phyloP scores from a whole-genome alignment of 1,284 basidiomycete species.

The Caloboletus inedulis region DNA sequence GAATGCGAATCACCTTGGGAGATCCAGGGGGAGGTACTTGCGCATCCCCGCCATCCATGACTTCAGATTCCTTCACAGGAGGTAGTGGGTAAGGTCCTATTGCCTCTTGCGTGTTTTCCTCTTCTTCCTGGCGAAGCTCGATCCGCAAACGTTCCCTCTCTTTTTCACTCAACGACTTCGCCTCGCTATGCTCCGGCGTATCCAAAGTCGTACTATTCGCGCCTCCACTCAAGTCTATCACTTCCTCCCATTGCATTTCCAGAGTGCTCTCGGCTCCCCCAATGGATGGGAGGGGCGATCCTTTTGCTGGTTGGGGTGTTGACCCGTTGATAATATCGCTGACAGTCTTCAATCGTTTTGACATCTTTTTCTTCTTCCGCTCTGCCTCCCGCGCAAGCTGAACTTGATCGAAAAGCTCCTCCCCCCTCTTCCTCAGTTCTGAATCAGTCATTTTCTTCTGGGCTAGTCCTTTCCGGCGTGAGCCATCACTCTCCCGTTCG shows the following conservation, averaged over 20 bases:
- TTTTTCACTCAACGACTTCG: constrained; percentile 6
- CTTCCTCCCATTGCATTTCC: constrained; percentile 11
- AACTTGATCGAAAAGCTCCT: constrained; percentile 21
- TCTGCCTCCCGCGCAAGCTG: constrained; percentile 13
- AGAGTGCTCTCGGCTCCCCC: background rate
- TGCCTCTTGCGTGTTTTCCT: constrained; percentile 32
- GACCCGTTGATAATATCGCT: constrained; percentile 17
- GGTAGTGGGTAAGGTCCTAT: constrained; percentile 5
- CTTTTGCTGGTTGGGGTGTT: background rate
- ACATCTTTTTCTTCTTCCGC: constrained; percentile 8
- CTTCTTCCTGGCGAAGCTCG: constrained; percentile 32
- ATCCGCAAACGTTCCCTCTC: constrained; percentile 18
- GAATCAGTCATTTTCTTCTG: constrained; percentile 21
- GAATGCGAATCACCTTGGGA: constrained; percentile 13
- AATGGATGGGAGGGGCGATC: background rate
- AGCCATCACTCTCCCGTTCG: constrained; percentile 4
- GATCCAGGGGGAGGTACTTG: constrained; percentile 4
- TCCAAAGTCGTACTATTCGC: constrained; percentile 31
- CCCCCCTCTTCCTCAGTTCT: constrained; percentile 19
- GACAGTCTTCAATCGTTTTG: constrained; percentile 18
- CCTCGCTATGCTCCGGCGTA: constrained; percentile 18
- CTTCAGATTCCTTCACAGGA: background rate
- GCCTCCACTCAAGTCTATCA: constrained; percentile 25
- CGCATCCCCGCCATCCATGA: background rate
- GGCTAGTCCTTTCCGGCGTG: background rate